These are phyloP conservation scores for Cucumis melo DNA, from an alignment of 306 rosid species.

Conservation along the genomic window DNA sequence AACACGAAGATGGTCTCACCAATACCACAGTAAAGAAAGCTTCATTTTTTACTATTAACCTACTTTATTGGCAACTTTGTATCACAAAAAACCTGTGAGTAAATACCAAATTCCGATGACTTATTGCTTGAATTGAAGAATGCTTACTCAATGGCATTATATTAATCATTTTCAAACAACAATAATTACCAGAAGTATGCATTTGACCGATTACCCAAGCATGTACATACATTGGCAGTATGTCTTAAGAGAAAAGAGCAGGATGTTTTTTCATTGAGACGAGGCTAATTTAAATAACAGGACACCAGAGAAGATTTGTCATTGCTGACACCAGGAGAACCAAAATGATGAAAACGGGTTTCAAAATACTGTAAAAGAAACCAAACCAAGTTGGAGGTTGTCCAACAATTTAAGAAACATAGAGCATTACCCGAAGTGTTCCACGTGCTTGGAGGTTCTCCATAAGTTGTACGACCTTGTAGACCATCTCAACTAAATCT, in stretches of 20 bases:
- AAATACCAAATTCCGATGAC: neutral
- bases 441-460: constrained; percentile 82
- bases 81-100: neutral
- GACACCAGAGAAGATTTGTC: neutral
- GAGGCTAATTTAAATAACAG: neutral
- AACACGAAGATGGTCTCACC: neutral
- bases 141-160: neutral
- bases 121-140: neutral
- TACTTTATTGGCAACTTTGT: neutral
- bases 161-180: neutral
- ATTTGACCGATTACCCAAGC: neutral
- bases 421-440: constrained; percentile 57
- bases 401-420: neutral
- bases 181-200: neutral
- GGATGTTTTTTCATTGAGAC: neutral
- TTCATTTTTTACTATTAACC: neutral
- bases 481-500: constrained; percentile 70
- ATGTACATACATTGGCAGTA: neutral
- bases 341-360: neutral
- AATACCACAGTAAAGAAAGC: neutral
- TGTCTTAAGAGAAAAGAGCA: neutral
- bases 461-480: constrained; percentile 55
- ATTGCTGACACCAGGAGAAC: neutral
- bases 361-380: neutral
- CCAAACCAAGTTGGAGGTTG: too few relatives aligned